Conservation (phyloP, 208 protist genomes). For the Crithidia thermophila region DNA sequence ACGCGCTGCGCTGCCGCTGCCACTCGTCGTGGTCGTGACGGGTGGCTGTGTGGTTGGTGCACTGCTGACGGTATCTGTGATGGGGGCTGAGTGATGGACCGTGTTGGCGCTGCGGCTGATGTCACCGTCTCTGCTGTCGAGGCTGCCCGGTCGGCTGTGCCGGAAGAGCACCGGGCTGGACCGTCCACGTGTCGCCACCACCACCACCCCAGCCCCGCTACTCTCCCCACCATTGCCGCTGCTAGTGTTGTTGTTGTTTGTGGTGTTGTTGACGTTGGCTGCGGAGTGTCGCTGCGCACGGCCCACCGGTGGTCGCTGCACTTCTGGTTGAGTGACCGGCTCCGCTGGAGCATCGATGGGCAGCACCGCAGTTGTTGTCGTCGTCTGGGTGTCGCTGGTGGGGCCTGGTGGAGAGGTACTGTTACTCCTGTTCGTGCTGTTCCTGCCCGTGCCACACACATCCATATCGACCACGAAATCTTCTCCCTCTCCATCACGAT, state of each 20-base stretch:
- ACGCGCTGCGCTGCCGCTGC: neutral
- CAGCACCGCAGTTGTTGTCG: neutral
- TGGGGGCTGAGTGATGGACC: neutral
- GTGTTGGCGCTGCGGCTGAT: neutral
- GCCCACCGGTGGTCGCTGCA: slow-evolving; percentile 3
- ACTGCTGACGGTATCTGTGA: neutral
- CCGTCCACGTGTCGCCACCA: neutral
- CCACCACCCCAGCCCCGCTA: neutral
- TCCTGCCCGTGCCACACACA: no score
- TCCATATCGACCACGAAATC: no score
- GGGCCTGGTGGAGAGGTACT: neutral
- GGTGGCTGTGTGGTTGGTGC: no score
- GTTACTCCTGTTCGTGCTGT: slow-evolving; percentile 4
- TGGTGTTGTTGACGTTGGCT: neutral
- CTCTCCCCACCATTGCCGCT: neutral
- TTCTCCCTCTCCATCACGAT: no score
- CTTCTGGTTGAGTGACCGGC: no score
- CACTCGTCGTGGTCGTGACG: slow-evolving; percentile 5
- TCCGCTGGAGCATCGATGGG: no score
- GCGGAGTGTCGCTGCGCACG: slow-evolving; percentile 1
- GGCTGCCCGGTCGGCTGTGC: neutral
- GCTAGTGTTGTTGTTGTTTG: neutral
- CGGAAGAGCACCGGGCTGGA: slow-evolving; percentile 4
- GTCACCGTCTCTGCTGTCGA: slow-evolving; percentile 3
- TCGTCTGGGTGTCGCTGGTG: neutral